These are phyloP conservation scores for Leccinum barrowsii DNA, from an alignment of 768 basidiomycete species.

Conservation along the genomic window DNA sequence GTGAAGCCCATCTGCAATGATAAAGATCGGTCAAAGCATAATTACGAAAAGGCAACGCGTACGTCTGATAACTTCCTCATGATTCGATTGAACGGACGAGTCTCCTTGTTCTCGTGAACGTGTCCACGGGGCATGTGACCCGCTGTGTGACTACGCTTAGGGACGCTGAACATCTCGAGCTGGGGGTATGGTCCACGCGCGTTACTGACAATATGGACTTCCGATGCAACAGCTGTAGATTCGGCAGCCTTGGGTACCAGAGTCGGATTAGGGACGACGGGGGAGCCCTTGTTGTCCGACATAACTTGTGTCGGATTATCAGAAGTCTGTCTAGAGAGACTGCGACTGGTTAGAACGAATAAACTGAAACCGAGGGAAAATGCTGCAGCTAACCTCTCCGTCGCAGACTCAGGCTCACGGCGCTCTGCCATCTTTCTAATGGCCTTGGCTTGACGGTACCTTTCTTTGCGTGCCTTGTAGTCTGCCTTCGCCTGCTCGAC, in stretches of 20 bases:
- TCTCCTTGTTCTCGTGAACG: constrained; percentile 22
- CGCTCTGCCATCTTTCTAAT: constrained; percentile 40
- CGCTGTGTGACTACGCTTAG: constrained; percentile 37
- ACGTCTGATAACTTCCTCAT: constrained; percentile 62
- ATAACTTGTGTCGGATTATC: constrained; percentile 16
- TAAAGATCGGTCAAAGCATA: constrained; percentile 9
- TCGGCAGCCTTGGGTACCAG: constrained; percentile 15
- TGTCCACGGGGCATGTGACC: constrained; percentile 24
- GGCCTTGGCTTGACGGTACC: constrained; percentile 58
- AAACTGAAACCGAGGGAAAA: not conserved
- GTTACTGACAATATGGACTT: constrained; percentile 56
- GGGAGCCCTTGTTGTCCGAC: not conserved
- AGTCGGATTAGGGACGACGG: constrained; percentile 3
- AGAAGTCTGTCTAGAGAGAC: constrained; percentile 26
- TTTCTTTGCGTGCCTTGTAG: constrained; percentile 70
- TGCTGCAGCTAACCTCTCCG: constrained; percentile 25
- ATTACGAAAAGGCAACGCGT: constrained; percentile 24
- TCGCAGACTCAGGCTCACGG: constrained; percentile 16
- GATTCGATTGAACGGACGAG: constrained; percentile 48
- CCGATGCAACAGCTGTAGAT: constrained; percentile 15
- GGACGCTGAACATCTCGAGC: constrained; percentile 61
- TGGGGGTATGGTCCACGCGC: constrained; percentile 58
- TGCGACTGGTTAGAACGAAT: constrained; percentile 11
- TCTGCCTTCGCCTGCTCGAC: constrained; percentile 63
- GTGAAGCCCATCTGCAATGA: constrained; percentile 69